A percentile compares a stretch with the other conserved stretches of the same genome.
phyloP scores from a whole-genome alignment of 2,329 filamentous ascomycete species.

The Claviceps pazoutovae region DNA sequence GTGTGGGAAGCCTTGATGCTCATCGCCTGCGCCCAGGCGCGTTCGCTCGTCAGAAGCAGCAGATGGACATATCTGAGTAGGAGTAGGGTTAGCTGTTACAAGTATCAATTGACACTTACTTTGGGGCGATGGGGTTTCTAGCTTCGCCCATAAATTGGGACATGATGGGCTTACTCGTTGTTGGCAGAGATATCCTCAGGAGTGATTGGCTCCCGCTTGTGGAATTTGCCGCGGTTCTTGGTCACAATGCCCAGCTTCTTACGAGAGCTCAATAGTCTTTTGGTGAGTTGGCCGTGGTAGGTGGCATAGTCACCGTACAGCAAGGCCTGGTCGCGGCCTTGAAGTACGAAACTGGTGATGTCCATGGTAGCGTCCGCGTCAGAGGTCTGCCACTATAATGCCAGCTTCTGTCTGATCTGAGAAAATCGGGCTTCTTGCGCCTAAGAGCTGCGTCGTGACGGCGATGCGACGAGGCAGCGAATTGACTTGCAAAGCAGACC shows the following conservation, averaged over 20 bases:
- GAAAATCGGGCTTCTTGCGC: background rate
- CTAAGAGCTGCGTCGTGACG: background rate
- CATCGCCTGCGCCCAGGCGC: constrained; percentile 93
- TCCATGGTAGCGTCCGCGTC: constrained; percentile 47
- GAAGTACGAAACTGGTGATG: constrained; percentile 72
- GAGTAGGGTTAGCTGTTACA: background rate
- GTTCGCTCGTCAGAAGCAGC: constrained; percentile 74
- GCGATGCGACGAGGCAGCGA: background rate
- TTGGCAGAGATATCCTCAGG: constrained; percentile 51
- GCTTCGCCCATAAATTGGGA: background rate
- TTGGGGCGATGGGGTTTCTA: too few species aligned
- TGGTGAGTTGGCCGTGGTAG: constrained; percentile 67
- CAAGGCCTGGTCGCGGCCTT: constrained; percentile 68
- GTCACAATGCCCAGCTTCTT: constrained; percentile 77
- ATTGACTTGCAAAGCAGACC: background rate
- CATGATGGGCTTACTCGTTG: constrained; percentile 3
- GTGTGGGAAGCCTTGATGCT: constrained; percentile 76
- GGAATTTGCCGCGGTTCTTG: constrained; percentile 76
- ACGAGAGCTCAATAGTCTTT: constrained; percentile 68
- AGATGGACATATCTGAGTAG: constrained; percentile 54
- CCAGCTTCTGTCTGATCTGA: background rate
- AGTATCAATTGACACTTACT: background rate
- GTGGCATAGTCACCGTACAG: constrained; percentile 78
- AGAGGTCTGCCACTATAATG: constrained; percentile 41
- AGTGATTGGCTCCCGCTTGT: constrained; percentile 54